These are phyloP conservation scores for Porphyridium purpureum DNA, from an alignment of 23 red algal genomes.

Conservation along the genomic window DNA sequence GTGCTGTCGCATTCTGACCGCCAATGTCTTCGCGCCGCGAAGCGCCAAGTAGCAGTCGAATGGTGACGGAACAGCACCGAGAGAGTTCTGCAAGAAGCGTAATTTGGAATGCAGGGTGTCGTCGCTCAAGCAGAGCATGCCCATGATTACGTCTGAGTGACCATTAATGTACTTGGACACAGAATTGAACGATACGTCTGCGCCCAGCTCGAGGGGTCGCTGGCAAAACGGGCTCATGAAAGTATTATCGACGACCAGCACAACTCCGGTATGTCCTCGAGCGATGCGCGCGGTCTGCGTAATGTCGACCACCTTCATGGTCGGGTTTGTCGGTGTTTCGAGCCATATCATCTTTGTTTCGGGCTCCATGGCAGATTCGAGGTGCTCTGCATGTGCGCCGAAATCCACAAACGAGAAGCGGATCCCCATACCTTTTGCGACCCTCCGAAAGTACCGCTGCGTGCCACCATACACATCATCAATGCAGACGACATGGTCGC, in stretches of 20 bases:
- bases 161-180: slow-evolving; percentile 42
- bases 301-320: slow-evolving; percentile 26
- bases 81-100: slow-evolving; percentile 23
- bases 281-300: slow-evolving; percentile 8
- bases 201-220: slow-evolving; percentile 21
- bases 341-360: slow-evolving; percentile 25
- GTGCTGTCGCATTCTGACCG: slow-evolving; percentile 19
- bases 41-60: slow-evolving; percentile 33
- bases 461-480: slow-evolving; percentile 41
- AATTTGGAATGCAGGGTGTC: slow-evolving; percentile 6
- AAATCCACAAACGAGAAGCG: slow-evolving; percentile 31
- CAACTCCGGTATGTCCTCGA: not conserved
- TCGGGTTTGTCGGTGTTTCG: slow-evolving; percentile 38
- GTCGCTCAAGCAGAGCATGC: slow-evolving; percentile 9
- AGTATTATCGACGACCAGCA: slow-evolving; percentile 44
- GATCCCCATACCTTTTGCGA: slow-evolving; percentile 12
- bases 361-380: not conserved
- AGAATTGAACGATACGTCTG: slow-evolving; percentile 15
- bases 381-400: too few species aligned
- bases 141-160: slow-evolving; percentile 44
- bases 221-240: slow-evolving; percentile 30
- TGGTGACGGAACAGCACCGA: slow-evolving; percentile 21
- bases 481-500: slow-evolving; percentile 32
- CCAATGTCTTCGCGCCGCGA: slow-evolving; percentile 31
- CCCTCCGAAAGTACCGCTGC: slow-evolving; percentile 27